A percentile compares a stretch with the other conserved stretches of the same genome.
Evolutionary conservation across 495 filamentous ascomycete genomes (phyloP).

Genomic region (Cetradonia linearis): DNA sequence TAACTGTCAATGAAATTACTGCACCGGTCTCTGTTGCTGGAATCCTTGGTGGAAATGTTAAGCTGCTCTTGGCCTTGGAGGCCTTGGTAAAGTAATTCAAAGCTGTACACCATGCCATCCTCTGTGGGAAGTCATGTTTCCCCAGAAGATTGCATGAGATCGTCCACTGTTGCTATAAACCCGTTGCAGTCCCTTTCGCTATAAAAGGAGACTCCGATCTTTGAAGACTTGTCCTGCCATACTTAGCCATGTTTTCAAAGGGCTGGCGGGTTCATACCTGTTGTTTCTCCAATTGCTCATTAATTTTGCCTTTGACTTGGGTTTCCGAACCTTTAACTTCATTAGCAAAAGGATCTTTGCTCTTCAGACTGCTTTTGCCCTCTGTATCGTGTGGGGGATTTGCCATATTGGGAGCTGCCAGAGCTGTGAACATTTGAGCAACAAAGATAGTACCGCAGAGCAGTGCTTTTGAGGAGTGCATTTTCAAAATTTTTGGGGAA

Average conservation of each 20-base stretch:
- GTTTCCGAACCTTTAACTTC: background rate
- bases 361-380: background rate
- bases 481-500: background rate
- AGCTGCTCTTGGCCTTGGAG: constrained; percentile 9
- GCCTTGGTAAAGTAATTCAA: constrained; percentile 1
- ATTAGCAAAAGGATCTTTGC: background rate
- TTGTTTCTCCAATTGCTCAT: background rate
- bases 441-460: background rate
- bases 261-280: background rate
- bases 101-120: constrained; percentile 1
- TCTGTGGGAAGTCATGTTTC: background rate
- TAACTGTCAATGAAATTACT: constrained; percentile 9
- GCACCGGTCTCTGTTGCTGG: constrained; percentile 3
- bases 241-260: constrained; percentile 2
- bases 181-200: constrained; percentile 9
- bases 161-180: constrained; percentile 3
- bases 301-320: background rate
- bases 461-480: background rate
- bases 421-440: background rate
- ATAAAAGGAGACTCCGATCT: constrained; percentile 3
- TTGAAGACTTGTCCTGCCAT: constrained; percentile 6
- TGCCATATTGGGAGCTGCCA: background rate
- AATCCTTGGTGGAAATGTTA: constrained; percentile 7
- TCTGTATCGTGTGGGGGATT: background rate
- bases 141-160: constrained; percentile 7